Conservation (phyloP, 345 rosid species). For the Murraya koenigii region DNA sequence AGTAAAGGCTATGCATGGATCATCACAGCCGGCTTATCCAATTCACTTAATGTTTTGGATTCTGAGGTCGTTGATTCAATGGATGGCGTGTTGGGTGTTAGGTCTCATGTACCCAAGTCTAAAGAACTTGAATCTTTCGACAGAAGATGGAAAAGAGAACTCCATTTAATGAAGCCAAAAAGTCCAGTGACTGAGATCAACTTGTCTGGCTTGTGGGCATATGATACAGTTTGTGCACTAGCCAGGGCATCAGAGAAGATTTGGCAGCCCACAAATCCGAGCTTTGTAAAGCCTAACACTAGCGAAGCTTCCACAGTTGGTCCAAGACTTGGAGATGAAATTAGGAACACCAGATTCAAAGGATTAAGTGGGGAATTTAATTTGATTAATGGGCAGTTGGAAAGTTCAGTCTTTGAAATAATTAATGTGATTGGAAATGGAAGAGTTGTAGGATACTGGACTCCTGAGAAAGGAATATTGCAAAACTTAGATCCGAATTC, state of each 20-base stretch:
- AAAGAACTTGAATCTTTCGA: conserved; percentile 17
- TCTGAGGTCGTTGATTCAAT: conserved; percentile 7
- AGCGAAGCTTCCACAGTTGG: conserved; percentile 14
- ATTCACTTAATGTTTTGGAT: conserved; percentile 4
- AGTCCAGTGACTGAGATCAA: not conserved
- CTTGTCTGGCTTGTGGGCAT: conserved; percentile 33
- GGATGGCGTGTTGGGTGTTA: conserved; percentile 33
- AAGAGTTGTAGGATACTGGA: conserved; percentile 44
- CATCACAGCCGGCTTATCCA: conserved; percentile 21
- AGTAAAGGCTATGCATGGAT: conserved; percentile 59
- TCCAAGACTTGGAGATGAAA: conserved; percentile 1
- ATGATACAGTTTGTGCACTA: conserved; percentile 39
- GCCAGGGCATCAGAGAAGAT: conserved; percentile 36
- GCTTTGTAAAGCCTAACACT: not conserved
- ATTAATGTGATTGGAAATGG: conserved; percentile 35
- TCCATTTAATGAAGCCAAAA: not conserved
- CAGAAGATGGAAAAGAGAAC: conserved; percentile 22
- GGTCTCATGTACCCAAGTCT: conserved; percentile 13
- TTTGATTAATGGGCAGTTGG: conserved; percentile 34
- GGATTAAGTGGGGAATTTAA: conserved; percentile 18
- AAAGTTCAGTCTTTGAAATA: conserved; percentile 37
- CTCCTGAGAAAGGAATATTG: conserved; percentile 12
- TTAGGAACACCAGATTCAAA: conserved; percentile 1
- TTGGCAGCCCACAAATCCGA: not conserved
- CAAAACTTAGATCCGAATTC: not conserved